Evolutionary conservation across 2,329 filamentous ascomycete species (phyloP).

Genomic region (Ceratocystis destructans): DNA sequence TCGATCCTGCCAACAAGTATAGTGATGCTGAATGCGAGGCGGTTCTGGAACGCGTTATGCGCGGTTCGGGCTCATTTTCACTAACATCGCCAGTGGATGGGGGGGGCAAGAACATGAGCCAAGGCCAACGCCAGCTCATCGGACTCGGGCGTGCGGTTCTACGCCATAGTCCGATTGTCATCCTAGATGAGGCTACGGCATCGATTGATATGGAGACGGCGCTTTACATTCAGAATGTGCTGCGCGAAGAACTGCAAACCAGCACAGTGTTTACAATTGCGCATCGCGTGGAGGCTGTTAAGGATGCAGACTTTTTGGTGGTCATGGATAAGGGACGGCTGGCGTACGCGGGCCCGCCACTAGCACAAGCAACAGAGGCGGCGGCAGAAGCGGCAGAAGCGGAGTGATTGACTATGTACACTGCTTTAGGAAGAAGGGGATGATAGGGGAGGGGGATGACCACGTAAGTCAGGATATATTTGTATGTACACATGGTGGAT

Average conservation of each 20-base stretch:
- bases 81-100: constrained; percentile 41
- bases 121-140: constrained; percentile 49
- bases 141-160: constrained; percentile 47
- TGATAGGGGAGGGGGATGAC: background rate
- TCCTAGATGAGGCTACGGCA: constrained; percentile 52
- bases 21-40: constrained; percentile 37
- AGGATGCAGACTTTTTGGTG: constrained; percentile 42
- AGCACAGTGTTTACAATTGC: constrained; percentile 54
- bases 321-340: constrained; percentile 39
- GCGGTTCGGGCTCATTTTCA: constrained; percentile 27
- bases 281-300: constrained; percentile 50
- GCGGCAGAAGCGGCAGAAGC: no score
- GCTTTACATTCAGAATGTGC: constrained; percentile 41
- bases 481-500: background rate
- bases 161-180: constrained; percentile 45
- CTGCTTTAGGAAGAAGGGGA: no score
- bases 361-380: no score
- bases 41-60: constrained; percentile 42
- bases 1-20: constrained; percentile 52
- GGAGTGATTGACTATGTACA: no score
- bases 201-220: constrained; percentile 49
- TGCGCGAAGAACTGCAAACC: constrained; percentile 39
- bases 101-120: constrained; percentile 48
- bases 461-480: background rate
- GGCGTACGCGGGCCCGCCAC: constrained; percentile 34